These are phyloP conservation scores for Marasmius sp. DNA, from an alignment of 1,284 basidiomycete genomes.

Conservation along the genomic window DNA sequence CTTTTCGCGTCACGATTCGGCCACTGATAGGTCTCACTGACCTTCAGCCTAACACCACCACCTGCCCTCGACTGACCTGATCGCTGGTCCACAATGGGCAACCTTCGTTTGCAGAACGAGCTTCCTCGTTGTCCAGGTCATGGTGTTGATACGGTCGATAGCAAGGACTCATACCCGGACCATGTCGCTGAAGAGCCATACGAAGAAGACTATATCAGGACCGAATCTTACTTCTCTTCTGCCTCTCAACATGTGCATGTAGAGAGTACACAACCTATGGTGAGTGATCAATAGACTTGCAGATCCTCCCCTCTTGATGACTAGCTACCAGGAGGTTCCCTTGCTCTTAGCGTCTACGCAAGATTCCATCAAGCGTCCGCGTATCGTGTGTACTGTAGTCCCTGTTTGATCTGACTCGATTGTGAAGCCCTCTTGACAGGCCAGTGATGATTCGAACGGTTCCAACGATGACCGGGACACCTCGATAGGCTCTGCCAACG, in stretches of 20 bases:
- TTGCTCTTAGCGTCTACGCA: not conserved
- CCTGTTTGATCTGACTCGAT: no score
- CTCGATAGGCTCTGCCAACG: not conserved
- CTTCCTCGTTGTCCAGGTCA: not conserved
- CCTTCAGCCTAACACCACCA: not conserved
- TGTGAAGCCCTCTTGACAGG: slow-evolving; percentile 16
- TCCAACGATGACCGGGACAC: not conserved
- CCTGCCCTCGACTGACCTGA: no score
- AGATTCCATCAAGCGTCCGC: not conserved
- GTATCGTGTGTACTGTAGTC: not conserved
- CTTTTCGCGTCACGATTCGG: no score
- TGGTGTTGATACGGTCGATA: no score
- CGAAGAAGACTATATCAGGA: slow-evolving; percentile 1
- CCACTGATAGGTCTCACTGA: not conserved
- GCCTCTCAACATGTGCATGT: not conserved
- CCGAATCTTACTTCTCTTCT: not conserved
- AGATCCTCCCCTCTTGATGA: not conserved
- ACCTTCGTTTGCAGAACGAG: not conserved
- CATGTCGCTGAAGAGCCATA: not conserved
- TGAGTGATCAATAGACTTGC: not conserved
- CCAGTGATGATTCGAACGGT: slow-evolving; percentile 39
- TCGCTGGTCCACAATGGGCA: not conserved
- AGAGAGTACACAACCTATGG: slow-evolving; percentile 36
- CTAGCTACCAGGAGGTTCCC: not conserved
- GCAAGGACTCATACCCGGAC: no score